Conservation (phyloP, 192 early-diverging fungal genomes). For the Mortierella alpina region DNA sequence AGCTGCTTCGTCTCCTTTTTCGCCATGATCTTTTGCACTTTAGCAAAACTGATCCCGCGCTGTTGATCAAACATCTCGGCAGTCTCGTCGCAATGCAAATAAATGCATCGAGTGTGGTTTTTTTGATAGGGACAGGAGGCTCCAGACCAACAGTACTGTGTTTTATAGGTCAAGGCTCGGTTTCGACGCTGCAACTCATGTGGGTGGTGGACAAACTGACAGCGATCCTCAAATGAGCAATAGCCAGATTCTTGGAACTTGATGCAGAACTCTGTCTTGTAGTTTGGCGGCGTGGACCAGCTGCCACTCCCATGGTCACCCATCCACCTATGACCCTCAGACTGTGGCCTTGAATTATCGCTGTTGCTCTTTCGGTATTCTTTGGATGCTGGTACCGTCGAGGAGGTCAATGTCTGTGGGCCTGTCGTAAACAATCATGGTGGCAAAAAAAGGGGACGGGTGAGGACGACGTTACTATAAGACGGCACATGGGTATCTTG, state of each 20-base stretch:
- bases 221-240: conserved; percentile 19
- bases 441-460: too few relatives aligned
- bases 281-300: not conserved
- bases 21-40: conserved; percentile 19
- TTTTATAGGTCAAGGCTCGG: conserved; percentile 28
- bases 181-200: conserved; percentile 14
- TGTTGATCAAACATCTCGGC: conserved; percentile 37
- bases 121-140: conserved; percentile 13
- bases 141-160: conserved; percentile 16
- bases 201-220: conserved; percentile 27
- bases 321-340: too few relatives aligned
- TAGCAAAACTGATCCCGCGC: conserved; percentile 14
- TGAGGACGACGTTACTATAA: too few relatives aligned
- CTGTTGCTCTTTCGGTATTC: not conserved
- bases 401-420: not conserved
- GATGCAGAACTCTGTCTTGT: conserved; percentile 31
- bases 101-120: conserved; percentile 30
- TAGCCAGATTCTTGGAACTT: conserved; percentile 17
- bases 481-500: too few relatives aligned
- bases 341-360: not conserved
- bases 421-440: too few relatives aligned
- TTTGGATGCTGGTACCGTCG: not conserved
- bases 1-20: conserved; percentile 14
- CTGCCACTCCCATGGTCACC: not conserved
- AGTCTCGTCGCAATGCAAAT: conserved; percentile 28